Base-by-base conservation (phyloP, 2,329 filamentous ascomycete genomes). In the Aureobasidium sp. region DNA sequence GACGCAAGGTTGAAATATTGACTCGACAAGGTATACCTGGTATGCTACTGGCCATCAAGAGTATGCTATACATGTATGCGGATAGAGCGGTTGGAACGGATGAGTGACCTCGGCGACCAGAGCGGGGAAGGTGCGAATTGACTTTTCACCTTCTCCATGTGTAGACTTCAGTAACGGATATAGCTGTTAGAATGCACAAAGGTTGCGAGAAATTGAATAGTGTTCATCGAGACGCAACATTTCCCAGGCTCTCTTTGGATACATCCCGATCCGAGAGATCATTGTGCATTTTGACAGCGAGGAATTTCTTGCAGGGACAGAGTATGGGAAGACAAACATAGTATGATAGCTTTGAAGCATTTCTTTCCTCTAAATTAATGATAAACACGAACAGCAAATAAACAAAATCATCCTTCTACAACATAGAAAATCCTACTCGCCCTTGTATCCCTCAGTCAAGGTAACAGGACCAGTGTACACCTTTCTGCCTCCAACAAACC, bases 401-500 rank as follows among this genome's bases (percentile, higher is more conserved):
- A 42, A 54, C 14, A 54, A 1, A 21, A 42, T 42, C 32, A 32
- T 30, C 30, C 13, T 39, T 34, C n/a, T 57, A 16, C 16, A 8
- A 3, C 16, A n/a, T 5, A 21, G 11, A 5, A n/a, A 10, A 2
- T 10, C 14, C 34, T 41, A 63, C 62, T 63, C 48, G 39, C 48
- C 57, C 45, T 61, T 65, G 45, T 60, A 63, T 6, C 59, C 62
- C 44, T 65, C 63, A 32, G 61, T 57, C 29, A 63, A 21, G 29
- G 57, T 49, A 5, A 67, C 65, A 2, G 65, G 65, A 32, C 65
- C 65, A 11, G 62, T 41, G 45, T 66, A 67, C 0, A 49, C 61
- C 47, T 66, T 62, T 14, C 60, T 59, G 6, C 51, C 66, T 21
- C 58, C 41, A 8, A 64, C 6, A 5, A 62, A 57, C 51, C 66